Base-by-base conservation (phyloP, 2,329 filamentous ascomycete genomes). In the Botrytis sinoallii region DNA sequence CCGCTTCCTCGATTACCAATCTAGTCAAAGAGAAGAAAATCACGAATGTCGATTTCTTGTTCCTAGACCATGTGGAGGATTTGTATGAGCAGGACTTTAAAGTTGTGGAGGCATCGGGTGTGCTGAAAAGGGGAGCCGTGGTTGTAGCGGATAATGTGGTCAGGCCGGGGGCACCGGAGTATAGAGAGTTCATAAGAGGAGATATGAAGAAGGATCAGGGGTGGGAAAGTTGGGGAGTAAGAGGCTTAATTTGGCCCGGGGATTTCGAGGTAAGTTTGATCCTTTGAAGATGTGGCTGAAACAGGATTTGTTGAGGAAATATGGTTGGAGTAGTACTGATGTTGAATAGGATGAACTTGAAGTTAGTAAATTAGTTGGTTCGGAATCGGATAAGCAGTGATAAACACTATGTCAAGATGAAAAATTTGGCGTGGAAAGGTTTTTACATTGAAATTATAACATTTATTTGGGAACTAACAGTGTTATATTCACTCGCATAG, bases 31-130 rank as follows among this genome's bases (percentile, higher is more conserved):
- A 84, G 3, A 89, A 89, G 0, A 78, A 80, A 7, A 80, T 94
- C 38, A 59, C n/a, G 1, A 82, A 84, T 64, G 88, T 94, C 74
- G 92, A 94, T 77, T 83, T 95, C 57, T 84, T 94, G 81, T 95
- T 95, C 81, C 83, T 95, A 46, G 93, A 95, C 78, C 93, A 95
- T 81, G 90, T 90, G 82, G 94, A 95, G 82, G 90, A 91, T 0
- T 87, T 90, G 0, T 95, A 95, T 81, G 87, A 87, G 1, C 85
- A 87, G 0, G 93, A 95, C 78, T 82, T 95, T 75, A 93, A 93
- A 82, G 85, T 93, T 0, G 92, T 90, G 79, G 92, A 95, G 83
- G 86, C 92, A 59, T 84, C 94, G 12, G 86, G 86, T 29, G 20
- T 94, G 57, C 84, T 95, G 4, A 84, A 84, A 0, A 85, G 85